These are phyloP conservation scores for Streptanthus diversifolius DNA, from an alignment of 345 rosid genomes.

Conservation along the genomic window DNA sequence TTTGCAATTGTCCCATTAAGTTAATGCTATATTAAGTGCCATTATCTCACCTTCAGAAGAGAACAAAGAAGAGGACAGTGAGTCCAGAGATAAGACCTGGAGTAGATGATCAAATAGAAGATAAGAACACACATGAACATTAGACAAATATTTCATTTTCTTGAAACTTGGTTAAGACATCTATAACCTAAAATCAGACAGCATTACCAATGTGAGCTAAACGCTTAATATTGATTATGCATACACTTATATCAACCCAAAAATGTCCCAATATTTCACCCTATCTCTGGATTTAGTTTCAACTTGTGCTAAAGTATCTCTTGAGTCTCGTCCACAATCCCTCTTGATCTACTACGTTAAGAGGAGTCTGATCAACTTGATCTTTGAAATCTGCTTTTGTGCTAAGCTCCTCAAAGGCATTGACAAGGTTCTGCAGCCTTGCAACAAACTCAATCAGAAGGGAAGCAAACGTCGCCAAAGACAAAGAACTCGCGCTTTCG, in stretches of 20 bases:
- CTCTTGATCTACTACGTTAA: neutral
- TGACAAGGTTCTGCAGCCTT: conserved; percentile 69
- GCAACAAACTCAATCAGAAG: conserved; percentile 84
- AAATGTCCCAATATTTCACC: neutral
- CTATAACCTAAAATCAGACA: neutral
- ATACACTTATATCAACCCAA: neutral
- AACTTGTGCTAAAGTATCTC: conserved; percentile 23
- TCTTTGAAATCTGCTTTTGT: conserved; percentile 60
- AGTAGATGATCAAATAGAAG: neutral
- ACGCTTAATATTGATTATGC: neutral
- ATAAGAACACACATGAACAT: neutral
- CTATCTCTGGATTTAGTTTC: neutral
- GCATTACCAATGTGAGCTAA: neutral
- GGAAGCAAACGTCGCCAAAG: conserved; percentile 73
- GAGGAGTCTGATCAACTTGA: conserved; percentile 26
- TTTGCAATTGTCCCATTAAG: too few species aligned
- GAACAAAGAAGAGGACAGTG: too few species aligned
- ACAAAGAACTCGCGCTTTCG: conserved; percentile 78
- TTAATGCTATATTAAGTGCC: too few species aligned
- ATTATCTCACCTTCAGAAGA: too few species aligned
- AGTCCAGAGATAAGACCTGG: too few species aligned
- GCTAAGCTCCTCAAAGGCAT: conserved; percentile 60
- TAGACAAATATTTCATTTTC: neutral
- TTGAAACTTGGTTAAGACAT: neutral
- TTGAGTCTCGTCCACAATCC: conserved; percentile 40